These are phyloP conservation scores for Sinapis alba DNA, from an alignment of 441 rosid species.

Conservation along the genomic window DNA sequence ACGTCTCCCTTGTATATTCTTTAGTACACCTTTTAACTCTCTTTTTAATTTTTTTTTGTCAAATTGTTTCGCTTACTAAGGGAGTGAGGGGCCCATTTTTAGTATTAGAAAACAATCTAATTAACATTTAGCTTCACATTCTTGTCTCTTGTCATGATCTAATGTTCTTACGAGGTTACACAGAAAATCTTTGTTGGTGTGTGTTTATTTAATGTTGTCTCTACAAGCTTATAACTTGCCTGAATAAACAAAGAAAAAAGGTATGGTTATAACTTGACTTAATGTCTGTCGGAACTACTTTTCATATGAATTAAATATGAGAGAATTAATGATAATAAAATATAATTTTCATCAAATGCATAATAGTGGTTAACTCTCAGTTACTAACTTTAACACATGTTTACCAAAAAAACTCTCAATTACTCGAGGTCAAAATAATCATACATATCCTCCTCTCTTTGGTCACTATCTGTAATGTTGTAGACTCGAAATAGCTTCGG, in stretches of 20 bases:
- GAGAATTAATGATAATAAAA: not conserved
- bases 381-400: not conserved
- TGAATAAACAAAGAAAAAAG: not conserved
- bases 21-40: not conserved
- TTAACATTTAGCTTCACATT: conserved; percentile 28
- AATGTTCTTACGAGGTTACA: conserved; percentile 43
- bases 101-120: conserved; percentile 17
- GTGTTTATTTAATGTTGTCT: conserved; percentile 38
- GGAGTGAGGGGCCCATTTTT: conserved; percentile 26
- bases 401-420: too few species aligned
- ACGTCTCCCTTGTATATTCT: not conserved
- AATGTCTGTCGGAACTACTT: too few species aligned
- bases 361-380: not conserved
- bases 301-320: too few species aligned
- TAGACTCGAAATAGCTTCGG: too few species aligned
- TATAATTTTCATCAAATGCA: not conserved
- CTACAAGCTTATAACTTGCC: not conserved
- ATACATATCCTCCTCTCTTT: not conserved
- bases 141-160: conserved; percentile 38
- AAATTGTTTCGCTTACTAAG: conserved; percentile 22
- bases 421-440: too few species aligned
- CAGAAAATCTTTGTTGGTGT: conserved; percentile 40
- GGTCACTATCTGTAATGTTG: too few species aligned
- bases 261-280: too few species aligned
- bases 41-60: not conserved